These are phyloP conservation scores for Phytophthora melonis DNA, from an alignment of 352 stramenopile species.

Conservation along the genomic window DNA sequence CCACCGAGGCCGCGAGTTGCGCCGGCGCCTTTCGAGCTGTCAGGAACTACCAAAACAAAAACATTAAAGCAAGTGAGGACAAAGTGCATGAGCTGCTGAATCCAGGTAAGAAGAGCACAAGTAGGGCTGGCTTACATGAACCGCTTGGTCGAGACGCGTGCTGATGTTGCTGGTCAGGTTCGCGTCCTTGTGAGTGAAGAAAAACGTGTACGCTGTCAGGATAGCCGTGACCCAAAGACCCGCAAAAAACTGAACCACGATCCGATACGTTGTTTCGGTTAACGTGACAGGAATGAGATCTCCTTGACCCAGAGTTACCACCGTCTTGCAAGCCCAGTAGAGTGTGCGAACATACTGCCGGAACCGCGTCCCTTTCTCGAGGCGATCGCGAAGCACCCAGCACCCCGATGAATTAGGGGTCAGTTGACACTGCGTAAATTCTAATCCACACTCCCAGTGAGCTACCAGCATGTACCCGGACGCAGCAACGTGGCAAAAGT, in stretches of 20 bases:
- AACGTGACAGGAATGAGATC: conserved; percentile 69
- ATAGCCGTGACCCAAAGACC: conserved; percentile 78
- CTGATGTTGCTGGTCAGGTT: conserved; percentile 70
- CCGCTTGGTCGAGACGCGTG: conserved; percentile 67
- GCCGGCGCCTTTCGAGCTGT: conserved; percentile 44
- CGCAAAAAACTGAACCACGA: conserved; percentile 67
- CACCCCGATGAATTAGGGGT: conserved; percentile 34
- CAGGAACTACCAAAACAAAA: conserved; percentile 51
- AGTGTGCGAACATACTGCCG: conserved; percentile 67
- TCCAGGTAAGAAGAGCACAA: too few relatives aligned
- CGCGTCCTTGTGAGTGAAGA: conserved; percentile 73
- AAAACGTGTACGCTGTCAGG: conserved; percentile 76
- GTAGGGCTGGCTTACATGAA: conserved; percentile 33
- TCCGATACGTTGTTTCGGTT: conserved; percentile 64
- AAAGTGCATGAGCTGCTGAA: too few relatives aligned
- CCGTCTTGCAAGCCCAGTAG: conserved; percentile 80
- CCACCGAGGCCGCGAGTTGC: conserved; percentile 43
- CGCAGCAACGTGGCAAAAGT: conserved; percentile 63
- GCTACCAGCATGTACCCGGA: conserved; percentile 73
- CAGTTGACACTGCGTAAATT: conserved; percentile 44
- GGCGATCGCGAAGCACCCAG: conserved; percentile 70
- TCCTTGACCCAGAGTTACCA: conserved; percentile 75
- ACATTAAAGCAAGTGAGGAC: too few relatives aligned
- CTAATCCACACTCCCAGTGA: conserved; percentile 50
- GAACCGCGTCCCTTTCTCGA: conserved; percentile 53